A percentile compares a stretch with the other conserved stretches of the same genome.
Evolutionary conservation across 2,329 filamentous ascomycete genomes (phyloP).

Genomic region (Penicillium fuscoglaucum): DNA sequence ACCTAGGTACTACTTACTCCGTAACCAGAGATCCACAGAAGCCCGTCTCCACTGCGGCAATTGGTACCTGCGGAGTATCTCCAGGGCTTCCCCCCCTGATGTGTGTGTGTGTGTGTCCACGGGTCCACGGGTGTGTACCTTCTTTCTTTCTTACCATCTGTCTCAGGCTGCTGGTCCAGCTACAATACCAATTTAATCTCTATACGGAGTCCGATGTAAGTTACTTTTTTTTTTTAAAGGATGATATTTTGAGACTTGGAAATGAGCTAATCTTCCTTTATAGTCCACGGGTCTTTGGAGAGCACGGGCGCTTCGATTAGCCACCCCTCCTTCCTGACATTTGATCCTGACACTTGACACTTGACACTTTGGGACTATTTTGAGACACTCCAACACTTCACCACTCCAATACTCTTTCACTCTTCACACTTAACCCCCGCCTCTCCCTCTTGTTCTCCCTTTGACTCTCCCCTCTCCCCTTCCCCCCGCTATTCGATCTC

Average conservation of each 20-base stretch:
- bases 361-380: neutral
- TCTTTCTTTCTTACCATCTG: neutral
- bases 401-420: neutral
- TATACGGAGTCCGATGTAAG: neutral
- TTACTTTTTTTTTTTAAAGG: neutral
- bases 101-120: neutral
- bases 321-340: slow-evolving; percentile 10
- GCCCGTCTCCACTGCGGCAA: slow-evolving; percentile 6
- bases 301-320: slow-evolving; percentile 6
- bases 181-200: slow-evolving; percentile 5
- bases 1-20: neutral
- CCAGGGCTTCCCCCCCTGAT: slow-evolving; percentile 2
- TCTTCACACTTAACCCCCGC: neutral
- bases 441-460: neutral
- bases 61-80: slow-evolving; percentile 16
- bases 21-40: neutral
- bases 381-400: neutral
- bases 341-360: neutral
- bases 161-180: slow-evolving; percentile 14
- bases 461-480: neutral
- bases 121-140: neutral
- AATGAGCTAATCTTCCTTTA: slow-evolving; percentile 5
- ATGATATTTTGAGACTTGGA: neutral
- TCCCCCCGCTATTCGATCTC: slow-evolving; percentile 4
- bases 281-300: neutral